Base-by-base conservation (phyloP, 345 rosid species). In the Euphorbia pulcherrima region DNA sequence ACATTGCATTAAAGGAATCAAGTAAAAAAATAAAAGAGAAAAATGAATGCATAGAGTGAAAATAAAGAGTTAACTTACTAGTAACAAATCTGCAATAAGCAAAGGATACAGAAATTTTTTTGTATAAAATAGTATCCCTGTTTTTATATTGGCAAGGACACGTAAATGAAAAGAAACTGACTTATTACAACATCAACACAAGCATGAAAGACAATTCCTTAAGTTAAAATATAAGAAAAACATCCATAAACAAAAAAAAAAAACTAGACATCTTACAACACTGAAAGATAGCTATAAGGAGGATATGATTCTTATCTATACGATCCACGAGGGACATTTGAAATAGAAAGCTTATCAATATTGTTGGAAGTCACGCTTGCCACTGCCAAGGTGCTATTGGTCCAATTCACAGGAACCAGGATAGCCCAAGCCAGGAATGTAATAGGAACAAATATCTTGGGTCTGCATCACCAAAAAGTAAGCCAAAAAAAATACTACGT, bases 341-440 rank as follows among this genome's bases (percentile, higher is more conserved):
- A 90, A 61, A 93, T 83, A 4, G 98, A 85, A 54, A 93, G 94
- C 82, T 84, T 89, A 83, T 93, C 98, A 47, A 93, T 87, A 64
- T 89, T 83, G 58, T 92, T 93, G 8, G 90, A 68, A 72, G 96
- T 93, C 60, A 93, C 87, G 62, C 87, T 83, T 20, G 56, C 46
- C 21, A 69, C 2, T 39, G 80, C 82, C 48, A 89, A 73, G 24
- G 84, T 75, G 58, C 62, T 33, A 63, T 86, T 90, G 16, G 97
- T 93, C 71, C 62, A 85, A 74, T 90, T 84, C 11, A 93, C 90
- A 0, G 98, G 98, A 54, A 91, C 91, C 73, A 91, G 80, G 64
- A 87, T 60, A 14, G 89, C 68, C 96, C 93, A 91, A 0, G 96
- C 92, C 70, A 91, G 79, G 28, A 85, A 37, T 52, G 96, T 82